Evolutionary conservation across 1,284 basidiomycete genomes (phyloP).

Genomic region (Cystobasidium slooffiae): DNA sequence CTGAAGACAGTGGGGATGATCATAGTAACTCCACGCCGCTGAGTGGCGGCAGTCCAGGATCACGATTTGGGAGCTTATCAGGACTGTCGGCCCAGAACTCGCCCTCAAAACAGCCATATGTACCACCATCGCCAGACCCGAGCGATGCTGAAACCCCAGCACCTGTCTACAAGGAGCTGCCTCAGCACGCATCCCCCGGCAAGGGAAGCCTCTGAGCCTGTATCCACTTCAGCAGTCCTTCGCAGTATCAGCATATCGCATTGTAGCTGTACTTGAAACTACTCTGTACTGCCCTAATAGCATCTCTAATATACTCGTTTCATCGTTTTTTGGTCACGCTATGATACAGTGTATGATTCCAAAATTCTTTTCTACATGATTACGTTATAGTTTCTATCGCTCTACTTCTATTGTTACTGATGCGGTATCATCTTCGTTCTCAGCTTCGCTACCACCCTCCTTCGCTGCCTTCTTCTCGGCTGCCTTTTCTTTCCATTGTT

Average conservation of each 20-base stretch:
- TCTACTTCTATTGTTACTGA: slow-evolving; percentile 21
- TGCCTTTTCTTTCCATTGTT: slow-evolving; percentile 22
- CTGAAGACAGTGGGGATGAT: slow-evolving; percentile 37
- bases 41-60: background rate
- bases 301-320: slow-evolving; percentile 1
- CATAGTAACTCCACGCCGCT: background rate
- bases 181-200: background rate
- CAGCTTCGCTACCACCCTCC: background rate
- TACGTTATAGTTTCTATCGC: background rate
- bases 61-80: background rate
- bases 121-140: slow-evolving; percentile 34
- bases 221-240: background rate
- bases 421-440: background rate
- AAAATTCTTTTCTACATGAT: background rate
- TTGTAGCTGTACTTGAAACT: background rate
- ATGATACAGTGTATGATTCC: background rate
- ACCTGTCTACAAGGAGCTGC: slow-evolving; percentile 6
- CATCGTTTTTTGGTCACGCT: background rate
- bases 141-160: slow-evolving; percentile 34
- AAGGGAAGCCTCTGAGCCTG: background rate
- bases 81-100: background rate
- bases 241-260: background rate
- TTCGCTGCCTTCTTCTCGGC: slow-evolving; percentile 5
- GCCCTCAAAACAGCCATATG: background rate
- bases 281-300: background rate